Conservation (phyloP, 768 basidiomycete species). For the Tylopilus rubrobrunneus region DNA sequence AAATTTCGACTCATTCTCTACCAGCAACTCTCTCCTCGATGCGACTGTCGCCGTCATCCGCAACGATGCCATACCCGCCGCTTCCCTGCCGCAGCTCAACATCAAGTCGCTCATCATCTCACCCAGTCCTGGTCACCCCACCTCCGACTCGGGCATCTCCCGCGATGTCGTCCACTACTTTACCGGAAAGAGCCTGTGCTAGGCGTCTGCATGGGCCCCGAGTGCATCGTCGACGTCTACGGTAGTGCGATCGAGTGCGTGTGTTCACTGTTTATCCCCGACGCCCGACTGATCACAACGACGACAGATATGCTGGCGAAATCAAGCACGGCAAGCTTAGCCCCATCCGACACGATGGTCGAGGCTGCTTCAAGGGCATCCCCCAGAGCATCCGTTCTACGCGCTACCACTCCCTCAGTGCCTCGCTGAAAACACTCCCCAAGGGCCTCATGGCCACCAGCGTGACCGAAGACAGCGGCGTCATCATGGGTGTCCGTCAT, state of each 20-base stretch:
- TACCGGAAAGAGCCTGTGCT: constrained; percentile 90
- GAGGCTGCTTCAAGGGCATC: constrained; percentile 80
- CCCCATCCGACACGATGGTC: constrained; percentile 21
- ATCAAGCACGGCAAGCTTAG: constrained; percentile 90
- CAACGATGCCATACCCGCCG: constrained; percentile 83
- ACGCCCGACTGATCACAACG: neutral
- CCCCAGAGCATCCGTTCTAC: no score
- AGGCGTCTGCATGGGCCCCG: constrained; percentile 98
- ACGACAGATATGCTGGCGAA: constrained; percentile 84
- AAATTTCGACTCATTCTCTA: constrained; percentile 99
- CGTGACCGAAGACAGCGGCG: constrained; percentile 83
- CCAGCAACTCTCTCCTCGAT: constrained; percentile 81
- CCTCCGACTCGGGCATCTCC: constrained; percentile 90
- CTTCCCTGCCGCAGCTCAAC: constrained; percentile 62
- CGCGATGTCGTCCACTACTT: constrained; percentile 85
- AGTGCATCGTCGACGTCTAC: constrained; percentile 89
- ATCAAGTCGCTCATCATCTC: constrained; percentile 87
- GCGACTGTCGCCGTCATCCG: constrained; percentile 89
- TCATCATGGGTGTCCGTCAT: constrained; percentile 97
- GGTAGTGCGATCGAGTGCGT: constrained; percentile 83
- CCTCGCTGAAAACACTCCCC: constrained; percentile 73
- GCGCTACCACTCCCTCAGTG: no score
- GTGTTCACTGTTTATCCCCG: neutral
- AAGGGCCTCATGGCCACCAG: constrained; percentile 77
- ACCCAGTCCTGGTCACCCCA: constrained; percentile 95